Base-by-base conservation (phyloP, 371 early-diverging fungal species). In the Basidiobolus meristosporus region DNA sequence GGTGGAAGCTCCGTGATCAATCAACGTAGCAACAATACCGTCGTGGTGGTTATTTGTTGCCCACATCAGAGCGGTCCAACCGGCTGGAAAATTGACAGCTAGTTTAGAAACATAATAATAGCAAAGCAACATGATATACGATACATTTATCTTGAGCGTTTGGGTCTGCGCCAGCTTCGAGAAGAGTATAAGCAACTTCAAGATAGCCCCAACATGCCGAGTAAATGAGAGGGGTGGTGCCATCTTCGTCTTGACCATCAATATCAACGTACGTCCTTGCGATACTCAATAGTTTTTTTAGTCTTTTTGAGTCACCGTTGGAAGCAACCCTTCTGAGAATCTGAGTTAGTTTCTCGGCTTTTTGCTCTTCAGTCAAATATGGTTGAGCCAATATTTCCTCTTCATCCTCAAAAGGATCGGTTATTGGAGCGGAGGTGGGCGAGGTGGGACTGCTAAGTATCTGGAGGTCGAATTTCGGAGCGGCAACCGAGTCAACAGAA, bases 31-130 rank as follows among this genome's bases (percentile, higher is more conserved):
- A 39, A 82, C 84, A 20, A 81, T 55, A 7, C 55, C 54, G 41
- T 74, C 73, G 60, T 85, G 77, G 40, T 77, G 73, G 59, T 85
- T 90, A 46, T 80, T 81, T 33, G 81, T 78, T 1, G 95, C 90
- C 95, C 95, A 93, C 68, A 90, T 76, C 36, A 91, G 67, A 14
- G 90, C 79, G 3, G 90, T 77, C 95, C 95, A 93, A 15, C 95
- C 95, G 46, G 68, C 82, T 74, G n/a, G n/a, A n/a, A 54, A n/a
- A 23, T 19, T 20, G 28, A 16, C n/a, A n/a, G n/a, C n/a, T n/a
- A n/a, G n/a, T n/a, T n/a, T n/a, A n/a, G n/a, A n/a, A n/a, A n/a
- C n/a, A n/a, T n/a, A n/a, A n/a, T n/a, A n/a, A n/a, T n/a, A n/a
- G n/a, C n/a, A n/a, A n/a, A n/a, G n/a, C n/a, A n/a, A 42, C 22